Base-by-base conservation (phyloP, 345 rosid genomes). In the Salix exigua region DNA sequence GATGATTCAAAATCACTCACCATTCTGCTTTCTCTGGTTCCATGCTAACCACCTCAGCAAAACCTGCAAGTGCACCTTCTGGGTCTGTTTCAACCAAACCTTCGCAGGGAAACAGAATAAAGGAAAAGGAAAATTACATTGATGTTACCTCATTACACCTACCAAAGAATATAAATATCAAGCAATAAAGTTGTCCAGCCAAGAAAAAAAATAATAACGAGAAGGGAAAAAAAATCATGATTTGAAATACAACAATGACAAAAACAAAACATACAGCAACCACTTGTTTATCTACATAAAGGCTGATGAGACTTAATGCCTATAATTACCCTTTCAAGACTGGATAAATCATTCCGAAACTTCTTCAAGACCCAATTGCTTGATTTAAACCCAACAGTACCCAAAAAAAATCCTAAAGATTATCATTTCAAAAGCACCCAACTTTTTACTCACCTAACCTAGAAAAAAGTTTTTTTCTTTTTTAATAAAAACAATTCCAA, bases 11-110 rank as follows among this genome's bases (percentile, higher is more conserved):
- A 66, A 66, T 21, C 10, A 38, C 88, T 90, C 81, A 96, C 98
- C 99, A 94, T 38, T 96, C 99, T 70, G 99, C 97, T 83, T 96
- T 96, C 75, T 94, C 94, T 58, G 97, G 99, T 81, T 96, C 99
- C 99, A 96, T 96, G 74, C 67, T 75, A 67, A 96, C 97, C 35
- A 96, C 98, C 81, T 90, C 94, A 62, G 93, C 94, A 84, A 96
- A 96, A 66, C 98, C 99, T 68, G 93, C 86, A 72, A 96, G 98
- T 46, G 99, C 99, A 8, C 75, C 91, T 90, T 91, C 94, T 62
- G 97, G 97, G 28, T 94, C 98, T 40, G 93, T 89, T 85, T 94
- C 99, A 73, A 94, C 96, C 88, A 94, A 72, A 78, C 97, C 99
- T 96, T 73, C 42, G 10, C 13, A 11, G 35, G n/a, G 66, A 58